Base-by-base conservation (phyloP, 2,329 filamentous ascomycete species). In the Colletotrichum noveboracense region DNA sequence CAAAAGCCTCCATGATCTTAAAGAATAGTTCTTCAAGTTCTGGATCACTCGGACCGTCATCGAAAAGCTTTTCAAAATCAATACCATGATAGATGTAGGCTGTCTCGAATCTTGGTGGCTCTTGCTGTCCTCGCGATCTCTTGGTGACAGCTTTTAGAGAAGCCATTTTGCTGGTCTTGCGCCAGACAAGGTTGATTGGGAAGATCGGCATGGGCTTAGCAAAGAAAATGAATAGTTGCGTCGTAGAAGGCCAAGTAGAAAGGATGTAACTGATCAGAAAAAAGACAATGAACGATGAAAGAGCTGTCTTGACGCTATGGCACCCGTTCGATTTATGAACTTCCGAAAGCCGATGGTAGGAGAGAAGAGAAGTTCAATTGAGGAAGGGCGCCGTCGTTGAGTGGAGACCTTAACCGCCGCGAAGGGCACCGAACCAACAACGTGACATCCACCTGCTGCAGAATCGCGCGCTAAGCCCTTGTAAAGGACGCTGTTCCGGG, bases 361-460 rank as follows among this genome's bases (percentile, higher is more conserved):
- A n/a, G n/a, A n/a, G n/a, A n/a, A n/a, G n/a, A n/a, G n/a, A n/a
- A 36, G 6, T 14, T 5, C 26, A 26, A 26, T 26, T 26, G 26
- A 26, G 26, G 26, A 26, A 5, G 5, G 5, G 26, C 26, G 4
- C 5, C 5, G 26, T 26, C 26, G 26, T 4, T 26, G 1, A 5
- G 26, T 26, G 26, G 26, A 26, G 26, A 26, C 5, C 4, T 38
- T 38, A 38, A 1, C 36, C 38, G 38, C 38, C 38, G 38, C 18
- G 38, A 9, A 1, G 10, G 1, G 38, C 18, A 43, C 8, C 6
- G 38, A n/a, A 43, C 38, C 38, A 43, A 43, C 38, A 0, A 43
- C 9, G 1, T 43, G 38, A 3, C 38, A 43, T 43, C 0, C 38
- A n/a, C 3, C 0, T 43, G 1, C 38, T 43, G 38, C 38, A 0